Evolutionary conservation across 192 early-diverging fungal genomes (phyloP).

Genomic region (Radiomyces spectabilis): DNA sequence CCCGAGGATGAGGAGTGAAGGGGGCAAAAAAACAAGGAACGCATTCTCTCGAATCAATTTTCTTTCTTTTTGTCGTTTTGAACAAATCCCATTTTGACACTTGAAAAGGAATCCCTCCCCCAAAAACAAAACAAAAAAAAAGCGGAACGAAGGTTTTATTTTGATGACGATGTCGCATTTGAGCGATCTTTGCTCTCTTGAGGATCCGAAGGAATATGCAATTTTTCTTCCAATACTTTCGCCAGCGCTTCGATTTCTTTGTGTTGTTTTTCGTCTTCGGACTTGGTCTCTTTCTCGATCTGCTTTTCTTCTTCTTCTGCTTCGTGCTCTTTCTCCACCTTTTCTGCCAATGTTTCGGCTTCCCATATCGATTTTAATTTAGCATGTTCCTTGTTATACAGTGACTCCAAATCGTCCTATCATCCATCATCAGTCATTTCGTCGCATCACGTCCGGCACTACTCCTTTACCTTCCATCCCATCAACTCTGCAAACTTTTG

Average conservation of each 20-base stretch:
- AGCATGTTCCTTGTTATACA: constrained; percentile 13
- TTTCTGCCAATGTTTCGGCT: no score
- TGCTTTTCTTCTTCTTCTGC: constrained; percentile 5
- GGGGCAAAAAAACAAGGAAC: neutral
- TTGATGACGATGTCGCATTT: neutral
- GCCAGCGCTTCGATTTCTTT: constrained; percentile 14
- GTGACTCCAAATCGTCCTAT: constrained; percentile 16
- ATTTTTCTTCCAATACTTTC: constrained; percentile 12
- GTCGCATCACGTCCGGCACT: no score
- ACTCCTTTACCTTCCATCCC: constrained; percentile 69
- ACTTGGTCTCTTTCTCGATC: constrained; percentile 5
- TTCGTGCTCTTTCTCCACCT: neutral
- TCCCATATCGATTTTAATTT: constrained; percentile 20
- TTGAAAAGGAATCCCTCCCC: no score
- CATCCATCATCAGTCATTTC: neutral
- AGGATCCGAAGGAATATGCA: constrained; percentile 3
- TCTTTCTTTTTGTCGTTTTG: no score
- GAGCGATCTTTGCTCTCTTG: neutral
- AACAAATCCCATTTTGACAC: no score
- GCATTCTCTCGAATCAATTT: no score
- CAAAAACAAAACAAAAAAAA: no score
- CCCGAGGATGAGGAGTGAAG: constrained; percentile 32
- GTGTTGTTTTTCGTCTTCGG: neutral
- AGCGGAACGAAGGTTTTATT: no score
- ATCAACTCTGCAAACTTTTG: constrained; percentile 57